Conservation (phyloP, 2,329 filamentous ascomycete genomes). For the Venturia aucupariae region DNA sequence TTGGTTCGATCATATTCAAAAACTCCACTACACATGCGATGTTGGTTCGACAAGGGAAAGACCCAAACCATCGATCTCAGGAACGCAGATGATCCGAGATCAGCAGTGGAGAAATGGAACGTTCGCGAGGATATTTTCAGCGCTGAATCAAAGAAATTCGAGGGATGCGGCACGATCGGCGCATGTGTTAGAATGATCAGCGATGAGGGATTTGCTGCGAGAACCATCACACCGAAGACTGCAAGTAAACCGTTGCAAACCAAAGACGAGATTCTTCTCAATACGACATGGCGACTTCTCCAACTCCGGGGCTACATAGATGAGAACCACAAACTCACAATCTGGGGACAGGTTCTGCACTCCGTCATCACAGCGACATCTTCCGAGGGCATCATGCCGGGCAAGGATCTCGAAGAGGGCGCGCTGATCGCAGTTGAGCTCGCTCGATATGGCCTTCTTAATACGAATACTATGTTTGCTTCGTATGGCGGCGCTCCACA, state of each 20-base stretch:
- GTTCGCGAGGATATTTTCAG: slow-evolving; percentile 5
- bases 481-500: slow-evolving; percentile 37
- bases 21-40: slow-evolving; percentile 65
- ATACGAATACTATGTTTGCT: slow-evolving; percentile 47
- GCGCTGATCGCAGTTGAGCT: slow-evolving; percentile 80
- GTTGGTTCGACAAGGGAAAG: slow-evolving; percentile 72
- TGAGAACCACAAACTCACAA: slow-evolving; percentile 66
- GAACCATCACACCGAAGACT: slow-evolving; percentile 52
- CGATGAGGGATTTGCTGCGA: slow-evolving; percentile 29
- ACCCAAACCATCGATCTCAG: slow-evolving; percentile 4
- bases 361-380: slow-evolving; percentile 48
- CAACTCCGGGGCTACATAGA: slow-evolving; percentile 82
- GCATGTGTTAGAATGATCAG: not conserved
- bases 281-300: slow-evolving; percentile 80
- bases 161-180: slow-evolving; percentile 1
- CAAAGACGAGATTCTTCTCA: slow-evolving; percentile 63
- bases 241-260: slow-evolving; percentile 42
- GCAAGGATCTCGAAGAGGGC: slow-evolving; percentile 60
- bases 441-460: slow-evolving; percentile 68
- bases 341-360: slow-evolving; percentile 73
- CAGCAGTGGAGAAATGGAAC: slow-evolving; percentile 12
- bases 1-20: slow-evolving; percentile 77
- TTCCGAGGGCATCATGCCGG: slow-evolving; percentile 30
- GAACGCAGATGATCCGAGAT: not conserved
- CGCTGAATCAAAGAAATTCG: not conserved